A percentile compares a stretch with the other conserved stretches of the same genome.
Conservation (phyloP, 176 grass and related monocot species). For the Elaeis guineensis region DNA sequence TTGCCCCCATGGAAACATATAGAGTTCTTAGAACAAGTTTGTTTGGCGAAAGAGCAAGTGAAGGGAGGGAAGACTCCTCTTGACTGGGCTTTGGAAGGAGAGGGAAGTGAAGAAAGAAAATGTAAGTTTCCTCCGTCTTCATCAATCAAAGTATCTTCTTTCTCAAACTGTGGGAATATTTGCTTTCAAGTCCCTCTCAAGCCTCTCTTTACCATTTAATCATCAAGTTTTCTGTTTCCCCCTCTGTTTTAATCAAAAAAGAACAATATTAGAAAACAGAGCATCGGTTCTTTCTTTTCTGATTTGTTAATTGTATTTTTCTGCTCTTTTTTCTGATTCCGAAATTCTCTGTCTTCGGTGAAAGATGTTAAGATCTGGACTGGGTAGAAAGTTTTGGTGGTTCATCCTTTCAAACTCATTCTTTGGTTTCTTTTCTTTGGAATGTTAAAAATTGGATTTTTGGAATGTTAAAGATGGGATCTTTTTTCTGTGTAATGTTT, state of each 20-base stretch:
- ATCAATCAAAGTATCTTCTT: neutral
- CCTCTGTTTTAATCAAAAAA: neutral
- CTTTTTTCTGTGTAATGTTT: too few relatives aligned
- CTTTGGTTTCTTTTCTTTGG: too few relatives aligned
- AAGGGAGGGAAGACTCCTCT: neutral
- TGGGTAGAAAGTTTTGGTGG: too few relatives aligned
- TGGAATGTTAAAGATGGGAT: too few relatives aligned
- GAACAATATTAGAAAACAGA: neutral
- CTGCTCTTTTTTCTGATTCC: too few relatives aligned
- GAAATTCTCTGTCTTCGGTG: too few relatives aligned
- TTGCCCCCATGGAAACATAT: neutral
- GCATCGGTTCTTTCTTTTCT: too few relatives aligned
- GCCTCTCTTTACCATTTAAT: neutral
- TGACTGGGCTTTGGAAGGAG: neutral
- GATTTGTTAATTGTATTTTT: too few relatives aligned
- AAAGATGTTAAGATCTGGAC: too few relatives aligned
- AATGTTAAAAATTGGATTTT: too few relatives aligned
- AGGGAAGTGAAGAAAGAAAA: neutral
- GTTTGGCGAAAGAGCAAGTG: neutral
- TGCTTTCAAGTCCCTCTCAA: neutral
- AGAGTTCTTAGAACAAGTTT: neutral
- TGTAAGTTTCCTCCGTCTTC: neutral
- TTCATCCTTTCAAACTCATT: too few relatives aligned
- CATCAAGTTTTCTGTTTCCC: neutral
- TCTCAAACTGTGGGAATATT: neutral